Evolutionary conservation across 371 early-diverging fungal genomes (phyloP).

Genomic region (Mortierella sp.): DNA sequence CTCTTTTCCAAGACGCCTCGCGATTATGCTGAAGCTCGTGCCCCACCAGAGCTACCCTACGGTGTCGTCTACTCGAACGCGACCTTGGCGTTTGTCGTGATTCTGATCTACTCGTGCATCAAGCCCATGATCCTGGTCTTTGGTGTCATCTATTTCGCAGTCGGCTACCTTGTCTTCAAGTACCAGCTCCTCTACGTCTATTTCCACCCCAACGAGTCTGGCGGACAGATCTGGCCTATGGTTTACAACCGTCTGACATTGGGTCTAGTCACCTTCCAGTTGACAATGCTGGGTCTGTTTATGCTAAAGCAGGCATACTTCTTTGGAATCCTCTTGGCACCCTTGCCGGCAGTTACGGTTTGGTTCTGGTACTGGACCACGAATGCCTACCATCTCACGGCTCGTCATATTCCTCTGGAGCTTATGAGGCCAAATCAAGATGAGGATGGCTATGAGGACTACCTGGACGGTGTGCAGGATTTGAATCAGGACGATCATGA

Average conservation of each 20-base stretch:
- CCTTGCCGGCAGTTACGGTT: constrained; percentile 66
- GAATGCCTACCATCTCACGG: constrained; percentile 68
- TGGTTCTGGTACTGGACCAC: constrained; percentile 72
- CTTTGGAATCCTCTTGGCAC: constrained; percentile 64
- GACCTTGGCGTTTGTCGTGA: constrained; percentile 84
- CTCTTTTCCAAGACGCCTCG: constrained; percentile 79
- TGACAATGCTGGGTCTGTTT: constrained; percentile 86
- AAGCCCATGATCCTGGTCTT: constrained; percentile 90
- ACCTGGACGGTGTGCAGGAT: neutral
- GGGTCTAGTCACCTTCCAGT: constrained; percentile 87
- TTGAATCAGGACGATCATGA: neutral
- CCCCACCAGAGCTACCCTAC: constrained; percentile 60
- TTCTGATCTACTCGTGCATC: constrained; percentile 88
- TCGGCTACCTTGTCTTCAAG: constrained; percentile 85
- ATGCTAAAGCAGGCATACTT: constrained; percentile 73
- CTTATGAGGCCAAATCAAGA: constrained; percentile 23
- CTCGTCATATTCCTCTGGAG: constrained; percentile 64
- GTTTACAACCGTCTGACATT: constrained; percentile 82
- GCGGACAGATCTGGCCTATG: constrained; percentile 83
- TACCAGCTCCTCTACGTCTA: constrained; percentile 88
- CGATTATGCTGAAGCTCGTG: constrained; percentile 66
- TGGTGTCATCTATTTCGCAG: constrained; percentile 81
- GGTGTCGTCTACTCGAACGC: constrained; percentile 77
- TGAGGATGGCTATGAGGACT: neutral
- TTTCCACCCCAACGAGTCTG: constrained; percentile 87